Base-by-base conservation (phyloP, 371 early-diverging fungal species). In the Mucor mucedo region DNA sequence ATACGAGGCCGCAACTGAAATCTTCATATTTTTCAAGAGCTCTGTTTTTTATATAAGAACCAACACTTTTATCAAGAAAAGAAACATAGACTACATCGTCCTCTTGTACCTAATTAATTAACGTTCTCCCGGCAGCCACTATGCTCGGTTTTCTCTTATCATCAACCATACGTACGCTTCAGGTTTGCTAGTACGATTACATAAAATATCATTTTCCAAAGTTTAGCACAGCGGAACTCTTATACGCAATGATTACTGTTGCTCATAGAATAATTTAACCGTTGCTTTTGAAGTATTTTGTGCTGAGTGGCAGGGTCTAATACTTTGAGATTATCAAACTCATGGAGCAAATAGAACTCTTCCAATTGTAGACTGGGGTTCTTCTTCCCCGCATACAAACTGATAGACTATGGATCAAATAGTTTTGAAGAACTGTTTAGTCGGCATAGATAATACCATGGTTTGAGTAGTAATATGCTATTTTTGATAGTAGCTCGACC, bases 361-460 rank as follows among this genome's bases (percentile, higher is more conserved):
- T 41, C 44, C 41, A 28, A 32, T 1, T 2, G 16, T 13, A 61
- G 5, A 3, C 3, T 40, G 4, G 53, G 53, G 0, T 5, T 7
- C 21, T 61, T 61, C 2, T 53, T 29, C 14, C 14, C 44, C 42
- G 53, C 61, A 61, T 2, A 53, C 54, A 21, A 16, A 61, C 2
- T 29, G 4, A 16, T 53, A 61, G n/a, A 61, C 33, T 2, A 6
- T 5, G 2, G n/a, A 16, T 13, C 29, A 11, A 0, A 52, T 1
- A 2, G 2, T 2, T 32, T 40, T 27, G n/a, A 61, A 27, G 16
- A 52, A 61, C 5, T n/a, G 0, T 27, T 53, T 9, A 1, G 53
- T 61, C 7, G 53, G 5, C 32, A 13, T 4, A 52, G 32, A 41
- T 0, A 30, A n/a, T 56, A 56, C 57, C 57, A 56, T 3, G 44